phyloP scores from a whole-genome alignment of 2,329 filamentous ascomycete genomes.

The Tolypocladium inflatum region DNA sequence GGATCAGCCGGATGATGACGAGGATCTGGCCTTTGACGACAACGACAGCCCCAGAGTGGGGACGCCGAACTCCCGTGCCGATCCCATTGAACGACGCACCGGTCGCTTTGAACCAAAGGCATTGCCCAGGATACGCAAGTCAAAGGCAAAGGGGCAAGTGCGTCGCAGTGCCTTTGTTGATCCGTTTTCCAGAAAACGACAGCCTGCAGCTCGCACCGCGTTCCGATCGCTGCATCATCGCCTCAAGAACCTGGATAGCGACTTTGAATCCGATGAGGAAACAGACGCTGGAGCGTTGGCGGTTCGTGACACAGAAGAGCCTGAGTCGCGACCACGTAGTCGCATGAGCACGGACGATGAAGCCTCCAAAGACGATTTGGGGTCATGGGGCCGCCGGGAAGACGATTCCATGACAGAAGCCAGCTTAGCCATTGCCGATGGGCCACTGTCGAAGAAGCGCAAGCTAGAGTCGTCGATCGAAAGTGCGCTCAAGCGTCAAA shows the following conservation, averaged over 20 bases:
- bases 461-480: slow-evolving; percentile 61
- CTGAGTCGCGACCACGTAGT: slow-evolving; percentile 72
- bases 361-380: slow-evolving; percentile 38
- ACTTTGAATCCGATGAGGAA: slow-evolving; percentile 86
- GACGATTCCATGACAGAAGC: slow-evolving; percentile 64
- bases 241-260: slow-evolving; percentile 53
- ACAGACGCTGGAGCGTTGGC: slow-evolving; percentile 44
- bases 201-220: slow-evolving; percentile 45
- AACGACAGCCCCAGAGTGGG: slow-evolving; percentile 53
- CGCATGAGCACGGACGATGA: slow-evolving; percentile 58
- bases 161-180: slow-evolving; percentile 58
- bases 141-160: slow-evolving; percentile 41
- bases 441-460: slow-evolving; percentile 52
- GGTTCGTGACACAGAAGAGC: slow-evolving; percentile 72
- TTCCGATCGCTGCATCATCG: slow-evolving; percentile 73
- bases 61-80: slow-evolving; percentile 55
- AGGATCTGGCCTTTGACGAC: slow-evolving; percentile 40
- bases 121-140: slow-evolving; percentile 67
- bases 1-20: slow-evolving; percentile 53
- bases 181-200: slow-evolving; percentile 55
- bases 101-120: slow-evolving; percentile 47
- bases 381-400: slow-evolving; percentile 38
- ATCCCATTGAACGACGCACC: slow-evolving; percentile 52
- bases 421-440: slow-evolving; percentile 56
- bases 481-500: slow-evolving; percentile 66